Evolutionary conservation across 805 yeast genomes (phyloP), one percentile per base, ranked within the genome.

Genomic region (Candida pseudoglaebosa): DNA sequence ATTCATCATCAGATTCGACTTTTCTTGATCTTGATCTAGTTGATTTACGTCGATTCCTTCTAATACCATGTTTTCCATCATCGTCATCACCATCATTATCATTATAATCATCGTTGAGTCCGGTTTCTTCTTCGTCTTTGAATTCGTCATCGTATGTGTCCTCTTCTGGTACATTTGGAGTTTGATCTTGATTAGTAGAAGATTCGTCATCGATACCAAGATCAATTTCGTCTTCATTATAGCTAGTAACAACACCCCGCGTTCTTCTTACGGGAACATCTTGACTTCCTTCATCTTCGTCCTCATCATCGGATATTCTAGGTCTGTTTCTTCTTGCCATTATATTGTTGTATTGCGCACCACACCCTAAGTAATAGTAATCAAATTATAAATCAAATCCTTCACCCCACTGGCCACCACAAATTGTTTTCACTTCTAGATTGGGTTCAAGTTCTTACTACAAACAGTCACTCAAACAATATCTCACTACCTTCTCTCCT

Each of bases 311-410:
- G 8, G 35, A 16, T 6, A 40, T 37, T 35, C 45, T 40, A 21
- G 42, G 22, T 29, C 47, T 41, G 39, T 46, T 37, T 42, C 42
- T 37, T 42, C 53, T 34, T 37, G 49, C 36, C 39, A 59, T 54
- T 13, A 35, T 31, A 17, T 52, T 57, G 7, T 36, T 31, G 26
- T 29, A 24, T 5, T 28, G 17, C 9, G 32, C 15, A 12, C 15
- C 29, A 15, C 29, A 26, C 29, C 20, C 15, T n/a, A n/a, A 16
- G 21, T 30, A 30, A 30, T 7, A 17, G 10, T n/a, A 30, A 30
- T 30, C 21, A 30, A 13, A 22, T 8, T 22, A 22, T 12, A 22
- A 22, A 8, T 12, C 26, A 12, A 8, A 22, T 8, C 10, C 8
- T 16, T 30, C 14, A 16, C 10, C 8, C 12, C 33, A 30, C 19